phyloP scores from a whole-genome alignment of 139 green algal species.

The Eudorina sp. region DNA sequence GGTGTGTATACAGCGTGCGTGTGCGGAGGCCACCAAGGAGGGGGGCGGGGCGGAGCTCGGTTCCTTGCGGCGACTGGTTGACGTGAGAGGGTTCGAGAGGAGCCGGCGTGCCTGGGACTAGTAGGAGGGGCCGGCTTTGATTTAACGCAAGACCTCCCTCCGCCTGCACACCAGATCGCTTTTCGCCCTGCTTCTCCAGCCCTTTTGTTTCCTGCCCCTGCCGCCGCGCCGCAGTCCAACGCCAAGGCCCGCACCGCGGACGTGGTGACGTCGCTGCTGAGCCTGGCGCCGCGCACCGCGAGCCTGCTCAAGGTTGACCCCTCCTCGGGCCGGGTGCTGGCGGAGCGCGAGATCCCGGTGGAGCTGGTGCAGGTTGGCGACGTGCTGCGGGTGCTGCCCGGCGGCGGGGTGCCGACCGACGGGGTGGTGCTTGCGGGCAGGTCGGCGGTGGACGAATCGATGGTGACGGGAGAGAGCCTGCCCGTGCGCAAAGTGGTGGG shows the following conservation, averaged over 20 bases:
- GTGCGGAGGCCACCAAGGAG: no score
- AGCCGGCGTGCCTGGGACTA: no score
- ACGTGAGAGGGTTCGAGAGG: no score
- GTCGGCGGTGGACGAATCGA: conserved; percentile 92
- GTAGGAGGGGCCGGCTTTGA: no score
- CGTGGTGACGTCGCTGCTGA: conserved; percentile 86
- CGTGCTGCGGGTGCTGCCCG: conserved; percentile 79
- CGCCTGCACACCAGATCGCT: no score
- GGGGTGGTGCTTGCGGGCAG: conserved; percentile 83
- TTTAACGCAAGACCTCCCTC: no score
- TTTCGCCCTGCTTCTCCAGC: not conserved
- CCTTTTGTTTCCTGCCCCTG: not conserved
- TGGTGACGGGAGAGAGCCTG: conserved; percentile 94
- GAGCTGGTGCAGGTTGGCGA: conserved; percentile 84
- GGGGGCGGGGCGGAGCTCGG: no score
- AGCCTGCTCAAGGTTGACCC: conserved; percentile 77
- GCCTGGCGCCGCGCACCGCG: conserved; percentile 83
- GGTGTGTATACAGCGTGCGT: no score
- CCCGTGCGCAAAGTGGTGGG: conserved; percentile 82
- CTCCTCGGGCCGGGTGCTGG: conserved; percentile 52
- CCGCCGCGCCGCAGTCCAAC: conserved; percentile 19
- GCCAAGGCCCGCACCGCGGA: conserved; percentile 69
- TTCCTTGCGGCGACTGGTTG: no score
- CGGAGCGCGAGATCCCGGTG: conserved; percentile 82
- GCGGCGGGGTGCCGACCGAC: conserved; percentile 87